phyloP scores from a whole-genome alignment of 495 filamentous ascomycete genomes.

The Hypoxylon trugodes region DNA sequence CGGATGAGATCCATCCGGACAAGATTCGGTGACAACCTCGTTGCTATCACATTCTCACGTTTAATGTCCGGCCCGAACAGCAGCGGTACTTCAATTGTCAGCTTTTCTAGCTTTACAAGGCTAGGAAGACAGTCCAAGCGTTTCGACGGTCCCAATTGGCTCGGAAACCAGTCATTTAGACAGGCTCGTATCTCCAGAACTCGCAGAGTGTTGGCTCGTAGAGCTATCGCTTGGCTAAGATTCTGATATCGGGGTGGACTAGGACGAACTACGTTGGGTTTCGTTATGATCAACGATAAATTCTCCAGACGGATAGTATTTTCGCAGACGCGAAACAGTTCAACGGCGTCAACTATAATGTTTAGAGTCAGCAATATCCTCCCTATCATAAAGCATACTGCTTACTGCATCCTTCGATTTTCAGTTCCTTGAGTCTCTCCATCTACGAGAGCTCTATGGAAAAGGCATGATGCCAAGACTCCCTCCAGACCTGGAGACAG shows the following conservation, averaged over 20 bases:
- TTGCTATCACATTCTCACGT: not conserved
- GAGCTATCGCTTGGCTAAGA: slow-evolving; percentile 7
- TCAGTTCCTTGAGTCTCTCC: slow-evolving; percentile 1
- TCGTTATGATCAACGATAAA: slow-evolving; percentile 13
- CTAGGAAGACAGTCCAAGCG: slow-evolving; percentile 1
- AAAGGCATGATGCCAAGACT: not conserved
- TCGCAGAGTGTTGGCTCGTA: slow-evolving; percentile 10
- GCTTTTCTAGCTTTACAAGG: slow-evolving; percentile 4
- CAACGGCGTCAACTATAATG: slow-evolving; percentile 8
- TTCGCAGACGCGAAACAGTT: not conserved
- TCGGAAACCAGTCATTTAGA: not conserved
- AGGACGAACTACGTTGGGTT: not conserved
- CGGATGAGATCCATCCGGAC: not conserved
- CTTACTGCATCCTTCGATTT: slow-evolving; percentile 17
- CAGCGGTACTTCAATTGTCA: slow-evolving; percentile 16
- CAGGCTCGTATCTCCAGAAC: slow-evolving; percentile 17
- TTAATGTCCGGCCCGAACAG: not conserved
- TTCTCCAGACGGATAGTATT: slow-evolving; percentile 3
- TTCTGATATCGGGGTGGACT: not conserved
- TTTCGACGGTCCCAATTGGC: not conserved
- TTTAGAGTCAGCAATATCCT: not conserved
- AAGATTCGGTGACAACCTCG: slow-evolving; percentile 12
- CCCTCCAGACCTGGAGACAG: slow-evolving; percentile 15
- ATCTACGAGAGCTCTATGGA: not conserved
- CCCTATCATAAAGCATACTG: not conserved